These are phyloP conservation scores for Phytopythium oedochilum DNA, from an alignment of 352 stramenopile species.

Conservation along the genomic window DNA sequence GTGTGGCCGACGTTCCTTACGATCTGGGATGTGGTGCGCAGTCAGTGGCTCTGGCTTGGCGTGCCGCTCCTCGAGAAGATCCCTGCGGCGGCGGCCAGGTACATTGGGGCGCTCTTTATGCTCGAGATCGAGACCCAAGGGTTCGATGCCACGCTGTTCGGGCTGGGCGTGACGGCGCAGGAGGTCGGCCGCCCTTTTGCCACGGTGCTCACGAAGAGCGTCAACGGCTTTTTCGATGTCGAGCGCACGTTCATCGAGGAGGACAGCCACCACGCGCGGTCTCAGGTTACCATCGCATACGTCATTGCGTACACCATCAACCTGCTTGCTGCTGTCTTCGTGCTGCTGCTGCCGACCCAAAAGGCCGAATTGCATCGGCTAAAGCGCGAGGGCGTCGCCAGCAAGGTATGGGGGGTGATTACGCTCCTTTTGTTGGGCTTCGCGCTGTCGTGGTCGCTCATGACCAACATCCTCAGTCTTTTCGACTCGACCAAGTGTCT, in stretches of 20 bases:
- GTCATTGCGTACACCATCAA: conserved; percentile 58
- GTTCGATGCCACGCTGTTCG: conserved; percentile 50
- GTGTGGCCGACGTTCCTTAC: conserved; percentile 47
- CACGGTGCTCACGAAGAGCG: conserved; percentile 50
- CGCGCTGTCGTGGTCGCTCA: conserved; percentile 44
- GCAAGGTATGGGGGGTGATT: background rate
- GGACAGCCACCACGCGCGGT: conserved; percentile 39
- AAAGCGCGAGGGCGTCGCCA: conserved; percentile 25
- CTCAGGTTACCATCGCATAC: conserved; percentile 50
- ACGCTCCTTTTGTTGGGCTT: conserved; percentile 22
- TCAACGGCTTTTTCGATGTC: conserved; percentile 55
- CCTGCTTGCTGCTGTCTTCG: conserved; percentile 33
- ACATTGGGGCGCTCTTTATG: conserved; percentile 45
- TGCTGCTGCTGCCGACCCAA: conserved; percentile 44
- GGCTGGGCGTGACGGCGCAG: conserved; percentile 32
- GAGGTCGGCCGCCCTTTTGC: conserved; percentile 42
- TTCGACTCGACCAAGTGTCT: conserved; percentile 49
- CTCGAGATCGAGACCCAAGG: conserved; percentile 45
- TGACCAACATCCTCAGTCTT: conserved; percentile 61
- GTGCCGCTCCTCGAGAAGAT: conserved; percentile 52
- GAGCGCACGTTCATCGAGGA: conserved; percentile 32
- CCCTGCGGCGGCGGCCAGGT: conserved; percentile 29
- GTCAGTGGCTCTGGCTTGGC: conserved; percentile 64
- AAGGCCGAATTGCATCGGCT: conserved; percentile 46
- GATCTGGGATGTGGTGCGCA: conserved; percentile 64